Conservation (phyloP, 139 green algal species). For the Gonium pectorale region DNA sequence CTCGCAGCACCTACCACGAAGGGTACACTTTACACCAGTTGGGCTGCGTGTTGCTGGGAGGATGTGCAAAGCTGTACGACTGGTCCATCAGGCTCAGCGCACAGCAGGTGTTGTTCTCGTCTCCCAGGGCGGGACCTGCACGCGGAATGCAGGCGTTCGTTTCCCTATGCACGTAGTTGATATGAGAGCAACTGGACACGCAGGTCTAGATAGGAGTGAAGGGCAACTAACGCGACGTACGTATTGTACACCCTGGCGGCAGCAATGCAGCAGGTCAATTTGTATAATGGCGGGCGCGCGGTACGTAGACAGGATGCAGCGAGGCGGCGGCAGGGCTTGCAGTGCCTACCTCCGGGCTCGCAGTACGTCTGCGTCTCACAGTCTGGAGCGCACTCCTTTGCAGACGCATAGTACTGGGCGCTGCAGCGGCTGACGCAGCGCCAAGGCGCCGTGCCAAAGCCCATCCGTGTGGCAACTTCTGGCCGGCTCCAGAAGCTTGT, state of each 20-base stretch:
- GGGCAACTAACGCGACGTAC: too few species aligned
- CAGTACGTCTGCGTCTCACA: background rate
- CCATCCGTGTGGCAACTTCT: background rate
- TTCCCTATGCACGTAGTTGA: too few species aligned
- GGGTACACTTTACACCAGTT: constrained; percentile 14
- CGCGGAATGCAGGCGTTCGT: background rate
- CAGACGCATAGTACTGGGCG: background rate
- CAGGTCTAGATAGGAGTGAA: too few species aligned
- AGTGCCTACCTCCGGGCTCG: background rate
- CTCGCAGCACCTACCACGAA: constrained; percentile 1
- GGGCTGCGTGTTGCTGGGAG: background rate
- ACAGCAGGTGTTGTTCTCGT: constrained; percentile 24
- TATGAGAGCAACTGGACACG: too few species aligned
- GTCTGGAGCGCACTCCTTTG: background rate
- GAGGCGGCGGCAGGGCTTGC: too few species aligned
- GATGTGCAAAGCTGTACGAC: background rate
- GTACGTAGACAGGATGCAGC: too few species aligned
- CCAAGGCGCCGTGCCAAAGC: constrained; percentile 13
- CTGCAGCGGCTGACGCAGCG: constrained; percentile 3
- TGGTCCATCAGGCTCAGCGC: constrained; percentile 33
- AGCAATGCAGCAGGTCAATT: too few species aligned
- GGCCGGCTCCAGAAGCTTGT: constrained; percentile 18
- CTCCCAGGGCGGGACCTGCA: background rate
- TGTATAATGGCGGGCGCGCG: too few species aligned
- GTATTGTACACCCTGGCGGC: background rate